Base-by-base conservation (phyloP, 192 early-diverging fungal genomes). In the Diversispora eburnea region DNA sequence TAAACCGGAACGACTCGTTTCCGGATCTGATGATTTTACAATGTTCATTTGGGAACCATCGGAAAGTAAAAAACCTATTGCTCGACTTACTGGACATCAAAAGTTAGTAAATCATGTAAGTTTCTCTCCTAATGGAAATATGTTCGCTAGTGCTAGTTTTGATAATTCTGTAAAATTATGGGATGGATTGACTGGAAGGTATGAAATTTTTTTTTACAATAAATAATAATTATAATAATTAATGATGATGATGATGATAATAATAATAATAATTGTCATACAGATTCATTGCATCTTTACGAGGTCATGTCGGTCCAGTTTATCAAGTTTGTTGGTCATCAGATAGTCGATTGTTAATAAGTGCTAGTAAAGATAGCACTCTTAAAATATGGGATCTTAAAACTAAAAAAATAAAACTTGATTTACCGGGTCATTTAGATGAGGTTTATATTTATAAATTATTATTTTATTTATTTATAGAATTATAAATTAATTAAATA, bases 91-190 rank as follows among this genome's bases (percentile, higher is more conserved):
- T 3, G 97, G 95, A 22, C 97, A 99, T 79, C 95, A 97, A 82
- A 95, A 98, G 77, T 85, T 93, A 8, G 95, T 99, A 67, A 97
- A 95, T 78, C 93, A 95, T 78, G 91, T 97, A 13, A 86, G 87
- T 69, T 99, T 96, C 75, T 95, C 96, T 12, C 96, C 97, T 6
- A 93, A 98, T 62, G 94, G 96, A 39, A 82, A 90, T 5, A 82
- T 85, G 56, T 80, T 99, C 79, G 96, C 97, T 41, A 93, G 91
- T 76, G 97, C 95, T 7, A 90, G 91, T 63, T 99, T 98, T 72
- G 97, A 99, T 80, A 99, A 99, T 80, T 91, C 90, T 55, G 94
- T 99, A 56, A 99, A 99, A 81, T 80, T 99, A 22, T 99, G 97
- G 97, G 96, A 99, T 79, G 94, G 92, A 39, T 62, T 74, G 8